These are phyloP conservation scores for Chrysoporthe austroafricana DNA, from an alignment of 2,329 filamentous ascomycete genomes.

Conservation along the genomic window DNA sequence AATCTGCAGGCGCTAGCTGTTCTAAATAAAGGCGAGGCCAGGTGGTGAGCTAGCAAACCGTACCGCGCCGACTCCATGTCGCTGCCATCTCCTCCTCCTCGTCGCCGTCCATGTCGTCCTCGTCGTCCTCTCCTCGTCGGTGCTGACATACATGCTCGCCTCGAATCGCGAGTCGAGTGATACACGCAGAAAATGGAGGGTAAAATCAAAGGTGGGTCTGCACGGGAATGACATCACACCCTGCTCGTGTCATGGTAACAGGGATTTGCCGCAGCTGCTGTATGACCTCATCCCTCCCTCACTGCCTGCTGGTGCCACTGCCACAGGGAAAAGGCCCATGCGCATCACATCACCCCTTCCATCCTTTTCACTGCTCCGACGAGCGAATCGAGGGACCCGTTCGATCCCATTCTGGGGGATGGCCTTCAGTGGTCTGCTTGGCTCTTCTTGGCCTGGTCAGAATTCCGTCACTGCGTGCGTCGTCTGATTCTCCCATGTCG, in stretches of 20 bases:
- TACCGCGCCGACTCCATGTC: not conserved
- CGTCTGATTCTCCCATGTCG: not conserved
- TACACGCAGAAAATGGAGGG: not conserved
- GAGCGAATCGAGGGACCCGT: not conserved
- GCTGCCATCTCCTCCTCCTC: too few relatives aligned
- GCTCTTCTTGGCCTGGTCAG: not conserved
- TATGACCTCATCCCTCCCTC: slow-evolving; percentile 18
- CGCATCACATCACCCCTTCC: not conserved
- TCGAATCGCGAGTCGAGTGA: not conserved
- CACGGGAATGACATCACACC: slow-evolving; percentile 17
- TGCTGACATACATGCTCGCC: not conserved
- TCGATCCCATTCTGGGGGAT: not conserved
- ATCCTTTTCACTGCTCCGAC: not conserved
- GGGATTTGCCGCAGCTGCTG: not conserved
- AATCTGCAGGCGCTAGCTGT: not conserved
- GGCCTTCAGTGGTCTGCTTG: not conserved
- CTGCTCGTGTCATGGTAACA: not conserved
- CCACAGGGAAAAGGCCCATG: not conserved
- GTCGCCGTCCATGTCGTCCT: too few relatives aligned
- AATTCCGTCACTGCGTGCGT: not conserved
- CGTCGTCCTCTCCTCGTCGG: not conserved
- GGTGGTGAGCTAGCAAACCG: not conserved
- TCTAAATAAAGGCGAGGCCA: not conserved
- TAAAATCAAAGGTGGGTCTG: not conserved
- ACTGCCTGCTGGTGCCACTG: not conserved